Percentiles rank a stretch among this genome's conserved stretches.
phyloP scores from a whole-genome alignment of 768 basidiomycete species.

The Calocera viscosa region DNA sequence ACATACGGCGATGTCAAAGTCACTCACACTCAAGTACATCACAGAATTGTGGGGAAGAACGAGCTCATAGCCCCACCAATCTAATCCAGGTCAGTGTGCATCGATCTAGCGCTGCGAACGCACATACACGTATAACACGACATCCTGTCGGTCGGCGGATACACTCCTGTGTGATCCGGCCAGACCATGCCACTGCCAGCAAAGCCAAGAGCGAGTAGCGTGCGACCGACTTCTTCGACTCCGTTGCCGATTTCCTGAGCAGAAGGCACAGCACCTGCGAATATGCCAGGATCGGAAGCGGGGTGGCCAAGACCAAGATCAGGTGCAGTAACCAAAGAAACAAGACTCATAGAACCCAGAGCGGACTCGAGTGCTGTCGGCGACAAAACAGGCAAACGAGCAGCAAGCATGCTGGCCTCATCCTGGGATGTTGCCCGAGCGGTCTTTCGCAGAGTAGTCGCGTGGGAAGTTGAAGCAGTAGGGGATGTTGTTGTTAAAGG shows the following conservation, averaged over 20 bases:
- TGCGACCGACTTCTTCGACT: conserved; percentile 56
- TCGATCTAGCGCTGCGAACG: background rate
- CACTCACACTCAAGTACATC: conserved; percentile 39
- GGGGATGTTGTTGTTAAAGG: background rate
- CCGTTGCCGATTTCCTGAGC: conserved; percentile 59
- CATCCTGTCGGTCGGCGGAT: conserved; percentile 65
- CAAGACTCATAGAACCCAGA: conserved; percentile 48
- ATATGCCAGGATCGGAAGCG: conserved; percentile 43
- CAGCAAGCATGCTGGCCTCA: conserved; percentile 4
- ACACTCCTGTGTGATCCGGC: conserved; percentile 54
- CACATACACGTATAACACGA: conserved; percentile 65
- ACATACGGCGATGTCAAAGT: background rate
- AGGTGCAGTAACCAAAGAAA: conserved; percentile 47
- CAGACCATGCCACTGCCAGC: conserved; percentile 53
- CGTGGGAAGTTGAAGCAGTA: background rate
- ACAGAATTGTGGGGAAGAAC: conserved; percentile 62
- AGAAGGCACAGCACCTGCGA: conserved; percentile 66
- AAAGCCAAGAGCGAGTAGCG: conserved; percentile 65
- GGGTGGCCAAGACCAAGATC: conserved; percentile 64
- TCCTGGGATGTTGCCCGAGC: background rate
- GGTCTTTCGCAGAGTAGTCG: background rate
- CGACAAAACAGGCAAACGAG: conserved; percentile 26
- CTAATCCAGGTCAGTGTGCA: conserved; percentile 28
- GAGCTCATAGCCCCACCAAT: conserved; percentile 86
- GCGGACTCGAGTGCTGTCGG: conserved; percentile 40